Conservation (phyloP, 75 land plant species). For the Cunninghamia lanceolata region DNA sequence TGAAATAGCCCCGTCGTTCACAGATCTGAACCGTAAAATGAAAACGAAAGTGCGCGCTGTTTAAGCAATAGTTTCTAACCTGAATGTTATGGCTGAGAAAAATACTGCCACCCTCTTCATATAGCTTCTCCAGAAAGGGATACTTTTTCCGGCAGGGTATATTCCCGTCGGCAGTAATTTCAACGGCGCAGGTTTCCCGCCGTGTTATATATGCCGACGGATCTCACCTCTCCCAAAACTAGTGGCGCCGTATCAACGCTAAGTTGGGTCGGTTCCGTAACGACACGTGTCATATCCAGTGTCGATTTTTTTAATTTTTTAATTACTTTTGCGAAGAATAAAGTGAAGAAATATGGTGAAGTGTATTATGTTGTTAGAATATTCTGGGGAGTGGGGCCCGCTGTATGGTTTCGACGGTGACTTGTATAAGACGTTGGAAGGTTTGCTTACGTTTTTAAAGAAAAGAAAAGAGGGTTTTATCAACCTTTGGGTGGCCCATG, state of each 20-base stretch:
- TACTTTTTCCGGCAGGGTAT: neutral
- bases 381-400: too few species aligned
- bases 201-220: neutral
- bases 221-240: slow-evolving; percentile 8
- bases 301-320: neutral
- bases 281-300: neutral
- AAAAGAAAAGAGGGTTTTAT: too few species aligned
- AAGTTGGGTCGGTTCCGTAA: neutral
- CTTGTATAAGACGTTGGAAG: too few species aligned
- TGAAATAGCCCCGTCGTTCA: neutral
- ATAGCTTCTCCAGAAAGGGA: neutral
- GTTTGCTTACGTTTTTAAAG: too few species aligned
- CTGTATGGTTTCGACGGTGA: too few species aligned
- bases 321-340: too few species aligned
- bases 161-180: neutral
- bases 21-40: neutral
- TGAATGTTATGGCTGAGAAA: neutral
- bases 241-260: slow-evolving; percentile 1
- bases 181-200: neutral
- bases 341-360: too few species aligned
- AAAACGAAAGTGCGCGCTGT: neutral
- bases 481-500: too few species aligned
- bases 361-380: too few species aligned
- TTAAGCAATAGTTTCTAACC: neutral
- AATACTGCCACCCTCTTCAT: neutral